Conservation (phyloP, 2,329 filamentous ascomycete species). For the Talaromyces albobiverticillius region DNA sequence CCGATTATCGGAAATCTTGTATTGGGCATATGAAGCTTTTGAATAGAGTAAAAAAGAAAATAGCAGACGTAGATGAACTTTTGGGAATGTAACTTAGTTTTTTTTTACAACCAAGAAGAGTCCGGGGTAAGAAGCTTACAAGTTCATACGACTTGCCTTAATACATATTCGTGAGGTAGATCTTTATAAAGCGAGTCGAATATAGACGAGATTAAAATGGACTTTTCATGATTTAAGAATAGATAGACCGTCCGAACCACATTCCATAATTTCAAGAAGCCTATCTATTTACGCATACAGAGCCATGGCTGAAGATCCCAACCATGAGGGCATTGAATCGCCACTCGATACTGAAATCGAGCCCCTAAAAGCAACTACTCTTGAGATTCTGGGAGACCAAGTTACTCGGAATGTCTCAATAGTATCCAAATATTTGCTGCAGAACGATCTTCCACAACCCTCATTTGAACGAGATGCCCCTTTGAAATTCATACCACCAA, state of each 20-base stretch:
- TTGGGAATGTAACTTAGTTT: too few relatives aligned
- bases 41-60: neutral
- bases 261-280: neutral
- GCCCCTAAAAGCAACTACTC: neutral
- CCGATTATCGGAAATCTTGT: neutral
- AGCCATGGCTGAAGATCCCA: neutral
- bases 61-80: neutral
- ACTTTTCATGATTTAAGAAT: neutral
- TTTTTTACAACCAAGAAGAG: neutral
- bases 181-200: neutral
- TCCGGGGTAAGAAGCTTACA: neutral
- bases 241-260: neutral
- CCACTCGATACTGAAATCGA: neutral
- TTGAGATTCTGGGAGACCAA: neutral
- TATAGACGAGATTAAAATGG: neutral
- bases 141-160: neutral
- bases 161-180: neutral
- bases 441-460: constrained; percentile 1
- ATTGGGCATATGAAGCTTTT: neutral
- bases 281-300: neutral
- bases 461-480: constrained; percentile 14
- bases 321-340: neutral
- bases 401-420: neutral
- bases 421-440: neutral
- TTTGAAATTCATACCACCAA: neutral